Base-by-base conservation (phyloP, 2,329 filamentous ascomycete species). In the Cercospora janseana region DNA sequence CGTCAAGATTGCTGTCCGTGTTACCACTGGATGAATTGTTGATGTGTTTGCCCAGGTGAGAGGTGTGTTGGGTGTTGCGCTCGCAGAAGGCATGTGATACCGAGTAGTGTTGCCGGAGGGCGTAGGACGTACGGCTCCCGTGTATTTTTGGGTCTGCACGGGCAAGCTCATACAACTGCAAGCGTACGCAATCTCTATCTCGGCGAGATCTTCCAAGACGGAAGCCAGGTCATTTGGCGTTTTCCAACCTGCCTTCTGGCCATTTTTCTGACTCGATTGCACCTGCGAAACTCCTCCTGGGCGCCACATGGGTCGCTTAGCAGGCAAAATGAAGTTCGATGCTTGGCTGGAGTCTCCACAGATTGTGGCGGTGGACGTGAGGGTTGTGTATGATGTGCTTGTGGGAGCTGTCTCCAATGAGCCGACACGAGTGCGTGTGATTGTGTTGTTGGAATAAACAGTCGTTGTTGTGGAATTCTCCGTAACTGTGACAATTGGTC, bases 151-250 rank as follows among this genome's bases (percentile, higher is more conserved):
- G n/a, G n/a, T n/a, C 32, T 20, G 10, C 4, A 20, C 21, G 16
- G 31, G 29, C 31, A 46, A 15, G 44, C 44, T 46, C 44, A 46
- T 46, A 24, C 44, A 46, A 16, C 44, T 46, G 32, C 44, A 46
- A 7, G 29, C 44, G 12, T 31, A 46, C 13, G 44, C 37, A 16
- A 46, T 46, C 15, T 31, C 44, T 8, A 21, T 23, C n/a, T 26
- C 20, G 27, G 44, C 31, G 18, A 32, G 21, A 28, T 35, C 31
- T 35, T 46, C 21, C 20, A 46, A 32, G 18, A 24, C 32, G 18
- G 44, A 24, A 28, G 44, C 31, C 6, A 46, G 31, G 24, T 28
- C 32, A 5, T 46, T 13, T 12, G 44, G 44, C 15, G 37, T 31
- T 37, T 24, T 16, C 44, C 44, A 46, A 24, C 31, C 43, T 18